Percentiles rank a stretch among this genome's conserved stretches.
These are phyloP conservation scores for Lentinus tigrinus DNA, from an alignment of 768 basidiomycete species.

Conservation along the genomic window DNA sequence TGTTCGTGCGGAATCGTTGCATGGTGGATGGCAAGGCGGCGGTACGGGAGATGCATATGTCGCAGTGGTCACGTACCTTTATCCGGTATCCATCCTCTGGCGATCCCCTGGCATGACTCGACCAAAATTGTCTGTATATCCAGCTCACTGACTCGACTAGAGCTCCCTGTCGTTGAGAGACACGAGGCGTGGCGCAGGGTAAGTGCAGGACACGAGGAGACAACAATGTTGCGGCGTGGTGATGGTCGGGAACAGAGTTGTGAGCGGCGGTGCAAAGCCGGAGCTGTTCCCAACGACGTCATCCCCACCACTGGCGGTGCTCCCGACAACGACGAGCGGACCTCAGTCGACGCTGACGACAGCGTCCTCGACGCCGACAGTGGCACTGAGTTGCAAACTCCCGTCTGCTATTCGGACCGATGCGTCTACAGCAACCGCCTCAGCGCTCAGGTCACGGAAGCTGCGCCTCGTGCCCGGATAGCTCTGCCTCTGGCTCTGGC, in stretches of 20 bases:
- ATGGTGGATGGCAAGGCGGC: neutral
- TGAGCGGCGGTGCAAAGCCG: neutral
- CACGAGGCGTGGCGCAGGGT: neutral
- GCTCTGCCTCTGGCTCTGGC: too few relatives aligned
- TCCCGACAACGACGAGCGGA: neutral
- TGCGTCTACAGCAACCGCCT: neutral
- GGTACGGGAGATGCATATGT: neutral
- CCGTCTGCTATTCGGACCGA: neutral
- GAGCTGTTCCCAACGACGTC: neutral
- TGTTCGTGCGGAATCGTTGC: constrained; percentile 34
- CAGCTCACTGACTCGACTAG: neutral
- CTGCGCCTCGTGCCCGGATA: constrained; percentile 12
- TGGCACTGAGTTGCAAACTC: neutral
- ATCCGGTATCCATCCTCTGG: too few relatives aligned
- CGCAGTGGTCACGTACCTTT: neutral
- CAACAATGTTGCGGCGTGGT: neutral
- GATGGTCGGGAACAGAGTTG: constrained; percentile 4
- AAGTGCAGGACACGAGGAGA: neutral
- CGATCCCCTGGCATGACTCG: neutral
- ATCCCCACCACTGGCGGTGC: neutral
- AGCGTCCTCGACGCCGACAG: neutral
- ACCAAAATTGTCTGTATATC: too few relatives aligned
- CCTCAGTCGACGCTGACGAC: neutral
- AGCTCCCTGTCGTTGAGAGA: neutral
- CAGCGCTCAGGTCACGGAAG: neutral